Percentiles rank a stretch among this genome's conserved stretches.
Conservation (phyloP, 495 filamentous ascomycete genomes). For the Penicillium simplicissimum region DNA sequence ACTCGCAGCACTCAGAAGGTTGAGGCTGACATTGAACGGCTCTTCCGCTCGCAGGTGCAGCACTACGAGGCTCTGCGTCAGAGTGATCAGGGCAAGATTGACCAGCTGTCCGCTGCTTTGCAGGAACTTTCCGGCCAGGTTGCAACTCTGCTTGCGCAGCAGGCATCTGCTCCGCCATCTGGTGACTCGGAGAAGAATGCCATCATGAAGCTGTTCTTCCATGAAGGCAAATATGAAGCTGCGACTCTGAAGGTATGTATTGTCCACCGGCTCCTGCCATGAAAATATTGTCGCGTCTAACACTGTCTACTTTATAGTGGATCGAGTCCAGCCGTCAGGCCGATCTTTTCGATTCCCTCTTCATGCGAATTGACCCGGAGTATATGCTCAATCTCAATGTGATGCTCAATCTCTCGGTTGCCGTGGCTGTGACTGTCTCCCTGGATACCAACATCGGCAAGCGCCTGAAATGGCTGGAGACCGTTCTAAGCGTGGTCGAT, state of each 20-base stretch:
- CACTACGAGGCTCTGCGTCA: constrained; percentile 68
- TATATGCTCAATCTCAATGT: constrained; percentile 69
- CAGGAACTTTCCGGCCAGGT: constrained; percentile 71
- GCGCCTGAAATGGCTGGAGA: constrained; percentile 78
- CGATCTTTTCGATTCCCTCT: constrained; percentile 78
- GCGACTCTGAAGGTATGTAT: constrained; percentile 62
- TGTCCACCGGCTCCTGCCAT: neutral
- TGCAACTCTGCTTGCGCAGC: constrained; percentile 64
- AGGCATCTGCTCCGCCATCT: constrained; percentile 54
- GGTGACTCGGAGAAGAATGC: constrained; percentile 17
- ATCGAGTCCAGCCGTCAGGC: constrained; percentile 75
- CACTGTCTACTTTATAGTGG: constrained; percentile 60
- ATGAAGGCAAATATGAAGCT: constrained; percentile 66
- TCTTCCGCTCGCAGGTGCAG: constrained; percentile 61
- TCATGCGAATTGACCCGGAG: constrained; percentile 69
- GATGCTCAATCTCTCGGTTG: constrained; percentile 79
- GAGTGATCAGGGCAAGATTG: constrained; percentile 75
- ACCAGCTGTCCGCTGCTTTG: constrained; percentile 74
- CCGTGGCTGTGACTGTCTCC: constrained; percentile 73
- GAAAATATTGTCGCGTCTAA: constrained; percentile 5
- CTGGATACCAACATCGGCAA: constrained; percentile 64
- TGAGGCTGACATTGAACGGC: constrained; percentile 63
- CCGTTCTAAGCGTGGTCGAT: constrained; percentile 60
- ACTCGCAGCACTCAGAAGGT: constrained; percentile 61
- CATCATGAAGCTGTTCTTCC: constrained; percentile 54